Evolutionary conservation across 2,329 filamentous ascomycete genomes (phyloP), one percentile per base, ranked within the genome.

Genomic region (Colletotrichum tabaci): DNA sequence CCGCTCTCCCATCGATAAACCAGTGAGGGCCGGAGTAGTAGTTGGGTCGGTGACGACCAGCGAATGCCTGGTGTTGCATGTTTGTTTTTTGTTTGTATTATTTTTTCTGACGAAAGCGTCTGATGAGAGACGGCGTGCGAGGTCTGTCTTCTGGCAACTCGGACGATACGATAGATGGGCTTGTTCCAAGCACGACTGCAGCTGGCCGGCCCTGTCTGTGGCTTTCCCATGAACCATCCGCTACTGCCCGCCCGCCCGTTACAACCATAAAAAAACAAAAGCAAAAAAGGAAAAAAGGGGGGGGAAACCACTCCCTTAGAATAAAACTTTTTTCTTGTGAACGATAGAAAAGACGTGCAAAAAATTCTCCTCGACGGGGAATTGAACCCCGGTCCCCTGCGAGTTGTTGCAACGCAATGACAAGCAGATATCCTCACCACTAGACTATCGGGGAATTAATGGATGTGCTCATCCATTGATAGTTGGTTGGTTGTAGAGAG

Each of bases 391-490:
- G 46, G 46, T 47, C 46, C 46, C 46, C 46, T 47, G 46, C 46
- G 46, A 47, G 15, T 10, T 38, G 35, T 38, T 38, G 35, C 46
- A 6, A 1, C n/a, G 46, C 15, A 47, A 47, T 47, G 46, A 47
- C 46, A 47, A 47, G 46, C 46, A 47, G 46, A 47, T 47, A 47
- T 47, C 46, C 46, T 47, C 46, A 47, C 46, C 46, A 47, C 46
- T 47, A 47, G 46, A 47, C 46, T 47, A 47, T 47, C 46, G 46
- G 46, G 46, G 46, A 38, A 38, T 10, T 10, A 10, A 9, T 38
- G 35, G 35, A 38, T 38, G 35, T 38, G 35, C 35, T 38, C 35
- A 38, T 38, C 35, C 35, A 38, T 9, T 38, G 35, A 38, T 38
- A 38, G 35, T 10, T 38, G 9, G 9, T 10, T 38, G 30, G 0